Evolutionary conservation across 129 eudicot species (phyloP), one percentile per base, ranked within the genome.

Genomic region (Arctium lappa): DNA sequence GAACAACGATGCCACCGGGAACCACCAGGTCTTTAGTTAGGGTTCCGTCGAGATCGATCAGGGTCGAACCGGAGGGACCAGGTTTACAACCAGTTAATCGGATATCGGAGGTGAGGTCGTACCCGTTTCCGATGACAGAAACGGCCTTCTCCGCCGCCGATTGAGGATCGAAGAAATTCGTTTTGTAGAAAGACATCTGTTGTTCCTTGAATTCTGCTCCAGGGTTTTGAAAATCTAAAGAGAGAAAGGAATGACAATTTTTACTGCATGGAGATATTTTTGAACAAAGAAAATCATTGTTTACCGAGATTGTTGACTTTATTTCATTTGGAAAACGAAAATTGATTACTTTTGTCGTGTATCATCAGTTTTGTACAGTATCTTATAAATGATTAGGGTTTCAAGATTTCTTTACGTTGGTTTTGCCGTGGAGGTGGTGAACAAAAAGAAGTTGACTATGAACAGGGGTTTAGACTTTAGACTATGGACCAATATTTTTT

Each of bases 61-160:
- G 74, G 36, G 86, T 84, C 4, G 92, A 83, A 3, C 87, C 97
- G 2, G 83, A 78, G 3, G 89, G 91, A 6, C 92, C 91, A 9
- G 85, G 65, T 68, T 90, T 92, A 77, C 94, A 92, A 2, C 86
- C 87, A 32, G 89, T 76, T 16, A 92, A 69, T 10, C 94, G 90
- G 71, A 92, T 87, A 78, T 92, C 97, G 56, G 74, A 18, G 1
- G 90, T 73, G 11, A 92, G 85, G 79, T 92, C 94, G 81, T 90
- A 92, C 8, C 97, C 97, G 69, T 71, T 79, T 10, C 97, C 97
- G 72, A 92, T 90, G 22, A 84, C 94, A 10, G 86, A 84, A 0
- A 92, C 94, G 0, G 97, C 97, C 86, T 84, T 88, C 87, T 92
- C 97, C 8, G 97, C 94, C 9, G 92, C 94, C 50, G 86, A 27